Evolutionary conservation across 305 asterid species (phyloP).

Genomic region (Fraxinus angustifolia): DNA sequence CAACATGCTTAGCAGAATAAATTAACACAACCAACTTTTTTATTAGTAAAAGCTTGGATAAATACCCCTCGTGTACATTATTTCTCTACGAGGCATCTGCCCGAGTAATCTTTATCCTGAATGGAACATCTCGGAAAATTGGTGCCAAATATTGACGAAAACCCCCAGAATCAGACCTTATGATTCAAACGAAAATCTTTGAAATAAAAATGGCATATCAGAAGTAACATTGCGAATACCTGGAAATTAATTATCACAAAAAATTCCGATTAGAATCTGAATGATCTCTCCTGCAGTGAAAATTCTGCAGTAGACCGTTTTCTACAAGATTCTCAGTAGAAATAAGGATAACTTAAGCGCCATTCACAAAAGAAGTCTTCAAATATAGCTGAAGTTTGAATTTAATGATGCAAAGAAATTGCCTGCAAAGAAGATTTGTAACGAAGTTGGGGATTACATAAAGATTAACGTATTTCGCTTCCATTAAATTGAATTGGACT

Average conservation of each 20-base stretch:
- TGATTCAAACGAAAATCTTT: conserved; percentile 17
- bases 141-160: conserved; percentile 19
- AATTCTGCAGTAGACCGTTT: conserved; percentile 10
- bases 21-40: not conserved
- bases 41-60: not conserved
- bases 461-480: not conserved
- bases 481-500: not conserved
- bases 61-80: not conserved
- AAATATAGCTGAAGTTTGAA: conserved; percentile 72
- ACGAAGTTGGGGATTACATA: not conserved
- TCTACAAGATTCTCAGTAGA: not conserved
- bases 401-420: conserved; percentile 54
- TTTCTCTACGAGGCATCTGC: not conserved
- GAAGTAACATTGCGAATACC: conserved; percentile 18
- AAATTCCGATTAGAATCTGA: conserved; percentile 18
- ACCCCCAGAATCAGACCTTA: conserved; percentile 21
- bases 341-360: conserved; percentile 12
- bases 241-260: conserved; percentile 7
- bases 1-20: not conserved
- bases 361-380: conserved; percentile 65
- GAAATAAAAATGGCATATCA: conserved; percentile 32
- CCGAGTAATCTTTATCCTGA: conserved; percentile 18
- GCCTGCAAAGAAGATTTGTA: conserved; percentile 46
- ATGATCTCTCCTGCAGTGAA: conserved; percentile 4
- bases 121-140: conserved; percentile 20